Conservation (phyloP, 352 stramenopile species). For the Phytophthora megakarya region DNA sequence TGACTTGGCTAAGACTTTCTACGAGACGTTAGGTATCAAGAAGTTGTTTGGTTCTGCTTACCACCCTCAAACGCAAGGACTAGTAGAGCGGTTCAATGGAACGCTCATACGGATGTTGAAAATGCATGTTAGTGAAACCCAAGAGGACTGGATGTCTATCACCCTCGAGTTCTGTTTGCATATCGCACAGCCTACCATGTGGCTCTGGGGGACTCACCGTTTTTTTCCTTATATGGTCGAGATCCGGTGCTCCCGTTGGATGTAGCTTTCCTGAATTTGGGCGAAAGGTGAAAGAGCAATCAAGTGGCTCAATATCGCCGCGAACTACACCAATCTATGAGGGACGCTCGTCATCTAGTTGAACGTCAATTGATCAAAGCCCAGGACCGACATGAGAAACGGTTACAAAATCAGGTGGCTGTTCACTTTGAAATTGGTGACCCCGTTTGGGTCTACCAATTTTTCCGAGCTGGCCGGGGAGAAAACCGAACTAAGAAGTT, state of each 20-base stretch:
- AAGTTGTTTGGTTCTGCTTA: constrained; percentile 7
- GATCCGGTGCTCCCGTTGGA: too few relatives aligned
- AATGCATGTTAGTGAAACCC: too few relatives aligned
- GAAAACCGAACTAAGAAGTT: constrained; percentile 12
- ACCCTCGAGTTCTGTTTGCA: too few relatives aligned
- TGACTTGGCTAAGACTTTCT: constrained; percentile 13
- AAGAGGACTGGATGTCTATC: too few relatives aligned
- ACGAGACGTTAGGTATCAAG: constrained; percentile 7
- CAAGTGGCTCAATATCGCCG: not conserved
- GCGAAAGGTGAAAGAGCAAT: constrained; percentile 5
- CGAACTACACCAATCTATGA: not conserved
- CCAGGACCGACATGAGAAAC: too few relatives aligned
- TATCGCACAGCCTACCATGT: constrained; percentile 10
- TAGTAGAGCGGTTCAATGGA: constrained; percentile 11
- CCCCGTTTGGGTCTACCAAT: constrained; percentile 15
- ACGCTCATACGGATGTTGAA: constrained; percentile 5
- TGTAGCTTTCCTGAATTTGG: constrained; percentile 8
- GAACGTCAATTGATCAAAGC: constrained; percentile 12
- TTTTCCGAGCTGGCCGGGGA: constrained; percentile 2
- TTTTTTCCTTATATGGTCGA: constrained; percentile 7
- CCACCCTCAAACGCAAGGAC: constrained; percentile 6
- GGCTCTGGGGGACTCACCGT: not conserved
- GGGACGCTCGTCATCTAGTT: not conserved
- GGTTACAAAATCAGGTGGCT: not conserved
- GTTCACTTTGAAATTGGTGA: constrained; percentile 7